Conservation (phyloP, 257 asterid genomes). For the Nicotiana paniculata region DNA sequence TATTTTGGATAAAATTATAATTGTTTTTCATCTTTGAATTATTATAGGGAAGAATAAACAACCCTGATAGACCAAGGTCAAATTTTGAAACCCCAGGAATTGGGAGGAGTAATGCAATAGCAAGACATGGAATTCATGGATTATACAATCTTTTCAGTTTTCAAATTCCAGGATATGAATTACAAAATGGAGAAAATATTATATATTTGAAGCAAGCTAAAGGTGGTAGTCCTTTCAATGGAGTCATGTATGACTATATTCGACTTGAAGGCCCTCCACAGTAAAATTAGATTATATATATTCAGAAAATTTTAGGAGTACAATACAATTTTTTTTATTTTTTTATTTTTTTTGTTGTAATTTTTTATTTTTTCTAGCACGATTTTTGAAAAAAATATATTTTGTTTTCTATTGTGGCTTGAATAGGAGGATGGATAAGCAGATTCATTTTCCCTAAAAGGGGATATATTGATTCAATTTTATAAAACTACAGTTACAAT, state of each 20-base stretch:
- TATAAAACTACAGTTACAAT: background rate
- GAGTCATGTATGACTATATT: conserved; percentile 55
- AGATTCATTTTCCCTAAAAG: background rate
- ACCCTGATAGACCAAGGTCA: conserved; percentile 6
- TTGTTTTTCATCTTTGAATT: background rate
- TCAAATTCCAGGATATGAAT: conserved; percentile 10
- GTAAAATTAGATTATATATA: background rate
- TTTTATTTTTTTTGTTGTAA: background rate
- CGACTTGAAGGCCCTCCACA: conserved; percentile 34
- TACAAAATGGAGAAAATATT: conserved; percentile 34
- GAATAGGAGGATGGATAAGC: background rate
- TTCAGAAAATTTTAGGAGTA: background rate
- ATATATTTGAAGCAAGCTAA: conserved; percentile 31
- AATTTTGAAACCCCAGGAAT: conserved; percentile 25
- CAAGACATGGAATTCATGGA: conserved; percentile 63
- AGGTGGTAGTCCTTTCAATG: conserved; percentile 12
- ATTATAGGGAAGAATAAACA: conserved; percentile 38
- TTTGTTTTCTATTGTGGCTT: background rate
- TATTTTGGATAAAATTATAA: background rate
- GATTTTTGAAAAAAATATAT: no score
- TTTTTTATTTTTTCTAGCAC: no score
- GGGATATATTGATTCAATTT: background rate
- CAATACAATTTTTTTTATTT: background rate
- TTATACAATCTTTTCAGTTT: conserved; percentile 27
- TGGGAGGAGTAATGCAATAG: conserved; percentile 52